Base-by-base conservation (phyloP, 108 stramenopile genomes). In the Pseudonitzschia multistriata region DNA sequence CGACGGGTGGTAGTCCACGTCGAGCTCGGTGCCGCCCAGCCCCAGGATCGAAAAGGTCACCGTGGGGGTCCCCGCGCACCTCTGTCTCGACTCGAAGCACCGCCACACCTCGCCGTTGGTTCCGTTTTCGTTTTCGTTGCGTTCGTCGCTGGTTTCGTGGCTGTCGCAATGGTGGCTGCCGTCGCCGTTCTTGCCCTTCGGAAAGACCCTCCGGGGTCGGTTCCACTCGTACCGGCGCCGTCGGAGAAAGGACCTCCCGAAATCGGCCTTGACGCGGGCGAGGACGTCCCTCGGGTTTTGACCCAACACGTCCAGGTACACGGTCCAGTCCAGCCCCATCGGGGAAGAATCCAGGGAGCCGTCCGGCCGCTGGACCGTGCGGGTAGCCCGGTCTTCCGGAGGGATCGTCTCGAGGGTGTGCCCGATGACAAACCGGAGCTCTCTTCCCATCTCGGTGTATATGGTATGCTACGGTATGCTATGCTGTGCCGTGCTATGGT, bases 1-100 rank as follows among this genome's bases (percentile, higher is more conserved):
- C 11, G 0, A 14, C 10, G 30, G 15, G 10, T 37, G 17, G 17
- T 24, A 61, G 6, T 61, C n/a, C 17, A 61, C 59, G 13, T 11
- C 6, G 27, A 61, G 28, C 29, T 33, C n/a, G 19, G 59, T 61
- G 29, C 59, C 59, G 11, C 59, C 33, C 33, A 61, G 29, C 11
- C 59, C 59, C 8, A 61, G 13, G 34, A 61, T 61, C 13, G 27
- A 10, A 35, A 61, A 61, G 14, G 8, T 10, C 15, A 35, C 33
- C 11, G 17, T 10, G 10, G 30, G 59, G 28, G 19, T n/a, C 30
- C 15, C 59, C 59, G 19, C 31, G 34, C 1, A 17, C 17, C 11
- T 35, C 34, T 61, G 59, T 61, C 34, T 11, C 33, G 59, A 61
- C 25, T 61, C 59, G 25, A 61, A 61, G 59, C 59, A 61, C 14